phyloP scores from a whole-genome alignment of 257 asterid genomes.

The Verbascum thapsus region DNA sequence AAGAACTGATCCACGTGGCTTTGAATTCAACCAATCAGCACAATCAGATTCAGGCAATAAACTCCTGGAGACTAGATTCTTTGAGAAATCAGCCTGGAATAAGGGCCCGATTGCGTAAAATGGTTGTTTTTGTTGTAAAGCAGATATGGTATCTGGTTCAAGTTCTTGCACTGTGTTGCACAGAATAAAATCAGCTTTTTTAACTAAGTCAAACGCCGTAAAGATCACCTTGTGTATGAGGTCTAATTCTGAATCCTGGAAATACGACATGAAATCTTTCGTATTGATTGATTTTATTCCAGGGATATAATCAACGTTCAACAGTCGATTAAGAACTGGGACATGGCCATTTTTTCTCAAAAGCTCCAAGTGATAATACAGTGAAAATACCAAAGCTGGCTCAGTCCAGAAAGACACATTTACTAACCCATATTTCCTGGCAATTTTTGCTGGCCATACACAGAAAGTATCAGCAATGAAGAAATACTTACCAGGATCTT shows the following conservation, averaged over 20 bases:
- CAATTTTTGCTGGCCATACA: constrained; percentile 45
- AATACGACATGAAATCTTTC: constrained; percentile 54
- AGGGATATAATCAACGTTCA: constrained; percentile 52
- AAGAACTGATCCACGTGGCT: constrained; percentile 51
- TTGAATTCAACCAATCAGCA: constrained; percentile 51
- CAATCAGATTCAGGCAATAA: constrained; percentile 52
- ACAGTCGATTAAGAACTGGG: constrained; percentile 36
- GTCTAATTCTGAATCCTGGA: constrained; percentile 38
- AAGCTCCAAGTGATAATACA: constrained; percentile 52
- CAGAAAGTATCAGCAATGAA: constrained; percentile 52
- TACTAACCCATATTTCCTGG: constrained; percentile 44
- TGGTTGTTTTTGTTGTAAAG: constrained; percentile 43
- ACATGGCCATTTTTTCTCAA: constrained; percentile 48
- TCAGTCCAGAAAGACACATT: constrained; percentile 66
- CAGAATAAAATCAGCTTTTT: constrained; percentile 51
- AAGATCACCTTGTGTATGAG: constrained; percentile 37
- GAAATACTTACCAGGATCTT: constrained; percentile 29
- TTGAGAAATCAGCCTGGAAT: constrained; percentile 39
- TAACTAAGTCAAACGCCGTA: constrained; percentile 45
- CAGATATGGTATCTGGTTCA: constrained; percentile 44
- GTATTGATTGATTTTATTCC: constrained; percentile 57
- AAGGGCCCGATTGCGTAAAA: constrained; percentile 61
- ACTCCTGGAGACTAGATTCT: constrained; percentile 34
- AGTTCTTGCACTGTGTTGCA: constrained; percentile 65
- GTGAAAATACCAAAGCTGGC: constrained; percentile 51